Conservation (phyloP, 2,329 filamentous ascomycete genomes). For the Blastomyces emzantsi region DNA sequence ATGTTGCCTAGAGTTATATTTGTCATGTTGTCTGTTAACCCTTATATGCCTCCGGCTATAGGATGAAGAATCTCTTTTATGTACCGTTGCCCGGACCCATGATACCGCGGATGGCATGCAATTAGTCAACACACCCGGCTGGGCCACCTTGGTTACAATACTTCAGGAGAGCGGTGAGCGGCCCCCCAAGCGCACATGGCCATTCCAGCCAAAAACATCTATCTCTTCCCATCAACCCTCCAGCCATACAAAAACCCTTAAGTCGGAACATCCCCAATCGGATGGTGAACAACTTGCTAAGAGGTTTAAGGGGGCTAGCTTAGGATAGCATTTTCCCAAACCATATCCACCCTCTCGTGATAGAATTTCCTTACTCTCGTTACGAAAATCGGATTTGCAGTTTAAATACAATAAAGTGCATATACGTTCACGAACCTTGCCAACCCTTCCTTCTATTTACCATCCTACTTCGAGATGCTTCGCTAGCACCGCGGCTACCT, state of each 20-base stretch:
- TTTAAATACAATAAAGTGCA: background rate
- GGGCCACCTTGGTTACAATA: conserved; percentile 89
- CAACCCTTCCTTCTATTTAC: background rate
- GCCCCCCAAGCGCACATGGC: conserved; percentile 62
- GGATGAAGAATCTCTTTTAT: conserved; percentile 84
- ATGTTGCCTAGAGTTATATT: background rate
- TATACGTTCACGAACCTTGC: background rate
- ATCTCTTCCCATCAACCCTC: conserved; percentile 20
- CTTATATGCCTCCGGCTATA: conserved; percentile 32
- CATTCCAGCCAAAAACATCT: conserved; percentile 33
- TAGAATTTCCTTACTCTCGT: background rate
- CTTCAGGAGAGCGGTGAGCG: conserved; percentile 96
- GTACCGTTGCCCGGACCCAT: conserved; percentile 71
- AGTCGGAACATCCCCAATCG: conserved; percentile 29
- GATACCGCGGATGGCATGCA: conserved; percentile 73
- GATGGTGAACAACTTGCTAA: conserved; percentile 55
- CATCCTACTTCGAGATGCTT: background rate
- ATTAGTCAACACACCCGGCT: conserved; percentile 77
- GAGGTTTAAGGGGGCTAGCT: conserved; percentile 54
- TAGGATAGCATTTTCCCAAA: conserved; percentile 31
- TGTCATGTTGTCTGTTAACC: background rate
- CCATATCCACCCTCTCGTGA: background rate
- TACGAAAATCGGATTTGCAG: background rate
- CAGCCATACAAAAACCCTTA: conserved; percentile 17
- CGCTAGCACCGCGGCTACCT: background rate